Evolutionary conservation across 371 early-diverging fungal species (phyloP).

Genomic region (Dichotomocladium elegans): DNA sequence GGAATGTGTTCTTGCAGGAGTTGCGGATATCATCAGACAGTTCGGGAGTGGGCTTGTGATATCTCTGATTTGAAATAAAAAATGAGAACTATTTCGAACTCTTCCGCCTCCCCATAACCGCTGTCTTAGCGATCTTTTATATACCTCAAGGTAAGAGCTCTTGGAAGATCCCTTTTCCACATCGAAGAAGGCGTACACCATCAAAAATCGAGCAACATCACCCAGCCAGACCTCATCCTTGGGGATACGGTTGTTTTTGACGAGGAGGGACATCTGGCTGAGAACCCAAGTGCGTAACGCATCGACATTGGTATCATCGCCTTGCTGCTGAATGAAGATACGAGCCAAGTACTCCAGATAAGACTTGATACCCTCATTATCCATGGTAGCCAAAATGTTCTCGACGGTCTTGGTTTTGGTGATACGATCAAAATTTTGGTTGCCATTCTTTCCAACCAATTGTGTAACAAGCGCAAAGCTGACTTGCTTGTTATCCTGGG

Average conservation of each 20-base stretch:
- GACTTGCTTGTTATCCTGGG: conserved; percentile 30
- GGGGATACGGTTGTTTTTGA: conserved; percentile 68
- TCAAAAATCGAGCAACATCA: conserved; percentile 61
- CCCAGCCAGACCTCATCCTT: conserved; percentile 69
- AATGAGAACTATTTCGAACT: neutral
- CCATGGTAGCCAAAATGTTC: conserved; percentile 67
- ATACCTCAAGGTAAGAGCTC: conserved; percentile 25
- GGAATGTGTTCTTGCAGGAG: conserved; percentile 58
- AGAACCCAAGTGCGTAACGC: conserved; percentile 73
- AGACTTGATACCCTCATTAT: conserved; percentile 59
- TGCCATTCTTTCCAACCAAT: conserved; percentile 64
- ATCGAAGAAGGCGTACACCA: conserved; percentile 72
- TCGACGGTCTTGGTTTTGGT: conserved; percentile 78
- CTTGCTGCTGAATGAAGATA: conserved; percentile 49
- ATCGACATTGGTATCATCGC: conserved; percentile 37
- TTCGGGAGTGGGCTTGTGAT: conserved; percentile 46
- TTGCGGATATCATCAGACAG: conserved; percentile 54
- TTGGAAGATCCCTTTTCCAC: conserved; percentile 38
- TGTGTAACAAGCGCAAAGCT: conserved; percentile 71
- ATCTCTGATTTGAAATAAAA: neutral
- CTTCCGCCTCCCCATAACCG: too few species aligned
- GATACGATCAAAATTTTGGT: conserved; percentile 70
- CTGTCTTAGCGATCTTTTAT: too few species aligned
- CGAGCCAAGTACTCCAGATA: conserved; percentile 72
- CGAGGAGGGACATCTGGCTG: conserved; percentile 74